phyloP scores from a whole-genome alignment of 441 rosid genomes.

The Corymbia calophylla region DNA sequence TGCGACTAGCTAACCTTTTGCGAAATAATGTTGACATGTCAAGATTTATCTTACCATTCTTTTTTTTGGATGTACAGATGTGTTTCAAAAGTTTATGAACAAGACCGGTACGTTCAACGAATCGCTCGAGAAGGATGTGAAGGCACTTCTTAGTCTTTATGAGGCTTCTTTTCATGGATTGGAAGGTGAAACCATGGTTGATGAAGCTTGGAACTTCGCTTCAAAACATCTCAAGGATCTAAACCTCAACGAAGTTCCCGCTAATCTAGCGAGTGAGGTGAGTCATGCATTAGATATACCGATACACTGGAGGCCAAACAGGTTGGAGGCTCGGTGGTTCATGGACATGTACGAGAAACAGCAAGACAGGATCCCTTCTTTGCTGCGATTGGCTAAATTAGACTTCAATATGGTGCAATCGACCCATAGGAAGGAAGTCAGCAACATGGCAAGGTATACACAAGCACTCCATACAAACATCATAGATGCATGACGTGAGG shows the following conservation, averaged over 20 bases:
- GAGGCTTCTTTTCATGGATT: background rate
- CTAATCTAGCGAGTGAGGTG: background rate
- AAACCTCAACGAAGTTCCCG: background rate
- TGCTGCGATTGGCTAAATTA: constrained; percentile 8
- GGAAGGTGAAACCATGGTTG: background rate
- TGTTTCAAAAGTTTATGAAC: background rate
- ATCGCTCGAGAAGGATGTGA: background rate
- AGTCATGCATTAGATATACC: constrained; percentile 12
- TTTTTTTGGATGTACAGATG: background rate
- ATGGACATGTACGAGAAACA: background rate
- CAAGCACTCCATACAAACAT: background rate
- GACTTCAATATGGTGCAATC: constrained; percentile 17
- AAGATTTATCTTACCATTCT: background rate
- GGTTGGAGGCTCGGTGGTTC: constrained; percentile 15
- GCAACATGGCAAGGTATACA: background rate
- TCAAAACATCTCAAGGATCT: background rate
- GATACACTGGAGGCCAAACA: constrained; percentile 15
- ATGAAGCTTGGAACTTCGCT: background rate
- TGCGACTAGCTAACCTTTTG: background rate
- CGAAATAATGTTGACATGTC: background rate
- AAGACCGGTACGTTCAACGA: background rate
- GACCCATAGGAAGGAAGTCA: constrained; percentile 6
- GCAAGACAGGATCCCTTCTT: background rate
- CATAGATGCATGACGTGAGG: background rate
- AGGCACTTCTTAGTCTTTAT: background rate